phyloP scores from a whole-genome alignment of 176 grass and related monocot species.

The Carex pumila region DNA sequence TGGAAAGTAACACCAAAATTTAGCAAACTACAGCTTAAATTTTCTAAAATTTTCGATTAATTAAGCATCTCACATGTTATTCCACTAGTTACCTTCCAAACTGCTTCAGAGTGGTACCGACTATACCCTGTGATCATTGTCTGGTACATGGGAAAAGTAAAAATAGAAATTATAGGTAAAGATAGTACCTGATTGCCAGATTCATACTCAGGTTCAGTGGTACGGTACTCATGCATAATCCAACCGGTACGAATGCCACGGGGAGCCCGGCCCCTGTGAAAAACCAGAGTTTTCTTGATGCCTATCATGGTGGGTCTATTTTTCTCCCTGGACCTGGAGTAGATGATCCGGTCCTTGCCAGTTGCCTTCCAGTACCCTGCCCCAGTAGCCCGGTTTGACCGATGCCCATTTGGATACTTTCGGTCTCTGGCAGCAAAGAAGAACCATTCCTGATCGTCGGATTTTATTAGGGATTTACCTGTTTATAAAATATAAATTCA shows the following conservation, averaged over 20 bases:
- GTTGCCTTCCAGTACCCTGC: conserved; percentile 50
- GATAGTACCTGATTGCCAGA: conserved; percentile 28
- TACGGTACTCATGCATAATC: conserved; percentile 50
- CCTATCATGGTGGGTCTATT: conserved; percentile 13
- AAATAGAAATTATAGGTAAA: not conserved
- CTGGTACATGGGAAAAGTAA: not conserved
- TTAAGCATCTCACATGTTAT: not conserved
- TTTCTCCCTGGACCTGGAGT: conserved; percentile 8
- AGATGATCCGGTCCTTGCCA: conserved; percentile 37
- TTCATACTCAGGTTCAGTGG: conserved; percentile 38
- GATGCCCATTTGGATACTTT: conserved; percentile 35
- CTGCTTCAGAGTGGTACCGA: not conserved
- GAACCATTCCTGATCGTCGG: conserved; percentile 45
- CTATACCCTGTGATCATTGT: not conserved
- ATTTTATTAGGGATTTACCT: conserved; percentile 35
- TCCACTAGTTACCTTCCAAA: not conserved
- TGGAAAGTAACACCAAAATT: not conserved
- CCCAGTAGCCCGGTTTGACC: conserved; percentile 30
- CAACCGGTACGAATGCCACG: conserved; percentile 27
- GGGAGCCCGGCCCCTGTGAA: conserved; percentile 36
- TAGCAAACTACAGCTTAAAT: not conserved
- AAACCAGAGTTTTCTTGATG: conserved; percentile 52
- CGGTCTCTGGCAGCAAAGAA: conserved; percentile 38
- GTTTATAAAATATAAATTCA: not conserved
- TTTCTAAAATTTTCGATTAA: not conserved